phyloP scores from a whole-genome alignment of 768 basidiomycete genomes.

The Favolaschia claudopus region DNA sequence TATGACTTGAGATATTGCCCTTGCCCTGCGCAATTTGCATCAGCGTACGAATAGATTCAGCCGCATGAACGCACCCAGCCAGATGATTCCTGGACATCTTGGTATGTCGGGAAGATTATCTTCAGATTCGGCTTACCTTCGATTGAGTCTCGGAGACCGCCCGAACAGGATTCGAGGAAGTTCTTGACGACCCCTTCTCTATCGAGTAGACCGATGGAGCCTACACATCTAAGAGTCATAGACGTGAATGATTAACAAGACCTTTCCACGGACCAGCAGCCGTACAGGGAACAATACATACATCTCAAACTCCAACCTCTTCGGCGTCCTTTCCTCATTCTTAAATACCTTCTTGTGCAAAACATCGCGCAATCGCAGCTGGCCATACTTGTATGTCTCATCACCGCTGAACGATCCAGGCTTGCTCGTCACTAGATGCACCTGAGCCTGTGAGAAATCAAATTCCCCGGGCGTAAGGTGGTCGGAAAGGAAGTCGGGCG shows the following conservation, averaged over 20 bases:
- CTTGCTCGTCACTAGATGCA: conserved; percentile 6
- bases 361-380: neutral
- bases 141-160: neutral
- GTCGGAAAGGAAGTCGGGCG: neutral
- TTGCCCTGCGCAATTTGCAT: too few relatives aligned
- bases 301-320: conserved; percentile 4
- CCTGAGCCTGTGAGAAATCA: conserved; percentile 10
- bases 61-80: too few relatives aligned
- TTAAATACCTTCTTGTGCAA: conserved; percentile 3
- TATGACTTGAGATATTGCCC: neutral
- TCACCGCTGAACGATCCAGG: neutral
- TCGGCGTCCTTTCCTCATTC: neutral
- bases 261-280: too few relatives aligned
- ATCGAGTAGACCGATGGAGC: conserved; percentile 6
- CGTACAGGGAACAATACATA: neutral
- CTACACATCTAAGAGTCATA: conserved; percentile 2
- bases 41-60: too few relatives aligned
- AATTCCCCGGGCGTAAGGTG: neutral
- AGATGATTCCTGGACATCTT: neutral
- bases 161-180: conserved; percentile 9
- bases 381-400: neutral
- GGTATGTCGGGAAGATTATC: neutral
- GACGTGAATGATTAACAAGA: too few relatives aligned
- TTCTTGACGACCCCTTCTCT: neutral
- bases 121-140: conserved; percentile 1